Conservation (phyloP, 495 filamentous ascomycete genomes). For the Penicillium lagena region DNA sequence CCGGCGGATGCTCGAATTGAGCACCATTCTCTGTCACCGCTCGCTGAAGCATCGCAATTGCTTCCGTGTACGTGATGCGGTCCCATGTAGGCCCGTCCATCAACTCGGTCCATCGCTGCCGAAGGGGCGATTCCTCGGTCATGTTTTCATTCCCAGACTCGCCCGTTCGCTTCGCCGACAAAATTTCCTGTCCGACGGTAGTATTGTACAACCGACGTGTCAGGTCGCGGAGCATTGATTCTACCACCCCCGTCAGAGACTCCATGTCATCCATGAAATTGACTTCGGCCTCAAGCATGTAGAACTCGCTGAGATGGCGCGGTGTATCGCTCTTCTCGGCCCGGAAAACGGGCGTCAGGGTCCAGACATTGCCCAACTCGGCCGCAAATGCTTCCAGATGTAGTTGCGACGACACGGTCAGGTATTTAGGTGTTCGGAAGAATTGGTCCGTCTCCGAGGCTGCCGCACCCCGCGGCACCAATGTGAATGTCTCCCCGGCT, state of each 20-base stretch:
- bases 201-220: slow-evolving; percentile 48
- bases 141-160: slow-evolving; percentile 28
- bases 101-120: slow-evolving; percentile 65
- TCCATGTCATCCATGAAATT: slow-evolving; percentile 66
- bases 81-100: slow-evolving; percentile 57
- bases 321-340: slow-evolving; percentile 93
- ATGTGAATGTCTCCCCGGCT: slow-evolving; percentile 87
- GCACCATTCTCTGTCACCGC: slow-evolving; percentile 43
- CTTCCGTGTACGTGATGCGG: slow-evolving; percentile 78
- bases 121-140: slow-evolving; percentile 38
- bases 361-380: slow-evolving; percentile 86
- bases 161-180: slow-evolving; percentile 32
- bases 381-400: slow-evolving; percentile 91
- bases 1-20: slow-evolving; percentile 58
- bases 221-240: slow-evolving; percentile 65
- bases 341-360: slow-evolving; percentile 86
- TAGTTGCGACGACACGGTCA: slow-evolving; percentile 91
- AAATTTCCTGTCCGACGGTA: slow-evolving; percentile 56
- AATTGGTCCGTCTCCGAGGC: slow-evolving; percentile 45
- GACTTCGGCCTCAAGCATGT: slow-evolving; percentile 93
- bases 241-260: slow-evolving; percentile 69
- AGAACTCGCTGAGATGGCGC: slow-evolving; percentile 94
- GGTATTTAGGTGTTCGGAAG: slow-evolving; percentile 86
- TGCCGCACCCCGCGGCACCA: slow-evolving; percentile 41
- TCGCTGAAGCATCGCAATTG: slow-evolving; percentile 60